Percentiles rank a stretch among this genome's conserved stretches.
These are phyloP conservation scores for Termitomyces heimii DNA, from an alignment of 768 basidiomycete genomes.

Conservation along the genomic window DNA sequence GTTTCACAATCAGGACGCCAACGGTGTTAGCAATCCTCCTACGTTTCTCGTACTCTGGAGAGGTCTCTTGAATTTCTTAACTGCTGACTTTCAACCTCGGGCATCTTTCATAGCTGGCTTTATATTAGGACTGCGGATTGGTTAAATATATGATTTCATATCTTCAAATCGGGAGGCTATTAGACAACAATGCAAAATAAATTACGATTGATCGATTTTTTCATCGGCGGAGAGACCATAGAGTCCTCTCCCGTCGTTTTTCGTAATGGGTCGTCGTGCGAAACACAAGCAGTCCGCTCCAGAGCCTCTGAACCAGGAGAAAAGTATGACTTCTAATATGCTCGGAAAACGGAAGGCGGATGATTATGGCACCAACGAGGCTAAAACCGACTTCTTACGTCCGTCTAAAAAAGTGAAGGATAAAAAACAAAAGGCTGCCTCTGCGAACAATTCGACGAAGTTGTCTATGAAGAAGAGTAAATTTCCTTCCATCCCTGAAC, in stretches of 20 bases:
- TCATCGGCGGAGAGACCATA: constrained; percentile 1
- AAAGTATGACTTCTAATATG: constrained; percentile 43
- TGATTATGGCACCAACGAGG: constrained; percentile 25
- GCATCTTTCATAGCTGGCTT: constrained; percentile 87
- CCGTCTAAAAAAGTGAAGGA: constrained; percentile 46
- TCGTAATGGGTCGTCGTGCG: constrained; percentile 73
- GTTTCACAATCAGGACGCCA: constrained; percentile 60
- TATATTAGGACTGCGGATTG: constrained; percentile 73
- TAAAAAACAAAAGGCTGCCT: constrained; percentile 18
- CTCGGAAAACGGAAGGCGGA: constrained; percentile 72
- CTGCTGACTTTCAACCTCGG: constrained; percentile 87
- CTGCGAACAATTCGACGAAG: constrained; percentile 17
- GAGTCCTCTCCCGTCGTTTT: background rate
- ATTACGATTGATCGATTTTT: constrained; percentile 20
- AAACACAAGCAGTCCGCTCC: constrained; percentile 82
- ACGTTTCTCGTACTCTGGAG: constrained; percentile 60
- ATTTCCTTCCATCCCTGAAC: constrained; percentile 12
- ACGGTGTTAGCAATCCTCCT: constrained; percentile 52
- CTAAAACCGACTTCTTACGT: constrained; percentile 20
- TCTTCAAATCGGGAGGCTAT: background rate
- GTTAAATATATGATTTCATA: constrained; percentile 32
- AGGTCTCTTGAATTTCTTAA: constrained; percentile 75
- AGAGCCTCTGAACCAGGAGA: constrained; percentile 42
- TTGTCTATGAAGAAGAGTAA: constrained; percentile 16
- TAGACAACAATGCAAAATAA: constrained; percentile 14